Evolutionary conservation across 108 stramenopile species (phyloP).

Genomic region (Nitzschia sp.): DNA sequence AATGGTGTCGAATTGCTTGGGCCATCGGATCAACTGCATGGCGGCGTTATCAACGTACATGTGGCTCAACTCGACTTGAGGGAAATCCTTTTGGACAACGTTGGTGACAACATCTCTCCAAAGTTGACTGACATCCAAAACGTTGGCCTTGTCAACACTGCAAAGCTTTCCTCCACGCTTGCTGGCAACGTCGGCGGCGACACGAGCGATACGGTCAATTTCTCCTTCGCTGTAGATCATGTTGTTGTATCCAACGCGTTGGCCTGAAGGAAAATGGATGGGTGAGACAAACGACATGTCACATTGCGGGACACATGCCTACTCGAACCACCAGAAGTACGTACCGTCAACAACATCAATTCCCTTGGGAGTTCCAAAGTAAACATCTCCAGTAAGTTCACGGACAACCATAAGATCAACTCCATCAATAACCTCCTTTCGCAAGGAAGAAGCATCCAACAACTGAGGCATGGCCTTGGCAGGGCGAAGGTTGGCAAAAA

Average conservation of each 20-base stretch:
- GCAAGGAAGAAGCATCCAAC: constrained; percentile 94
- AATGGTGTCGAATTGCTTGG: constrained; percentile 98
- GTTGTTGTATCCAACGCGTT: constrained; percentile 96
- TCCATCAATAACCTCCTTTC: constrained; percentile 94
- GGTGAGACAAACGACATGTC: too few relatives aligned
- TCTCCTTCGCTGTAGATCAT: constrained; percentile 97
- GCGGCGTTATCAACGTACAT: constrained; percentile 99
- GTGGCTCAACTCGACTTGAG: constrained; percentile 90
- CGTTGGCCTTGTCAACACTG: constrained; percentile 99
- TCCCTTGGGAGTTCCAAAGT: constrained; percentile 98
- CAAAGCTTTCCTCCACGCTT: constrained; percentile 91
- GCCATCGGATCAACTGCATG: constrained; percentile 98
- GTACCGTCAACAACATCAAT: constrained; percentile 86
- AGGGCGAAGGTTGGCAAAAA: constrained; percentile 96
- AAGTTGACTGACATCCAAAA: constrained; percentile 96
- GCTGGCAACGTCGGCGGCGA: constrained; percentile 92
- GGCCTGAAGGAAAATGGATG: constrained; percentile 26
- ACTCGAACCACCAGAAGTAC: constrained; percentile 18
- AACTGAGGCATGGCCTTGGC: constrained; percentile 94
- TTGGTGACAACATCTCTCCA: constrained; percentile 95
- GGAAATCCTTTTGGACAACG: constrained; percentile 85
- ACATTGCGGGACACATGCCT: neutral
- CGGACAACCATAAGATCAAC: constrained; percentile 98
- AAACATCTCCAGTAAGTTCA: constrained; percentile 98
- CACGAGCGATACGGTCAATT: constrained; percentile 90